Base-by-base conservation (phyloP, 495 filamentous ascomycete genomes). In the Penicillium egyptiacum region DNA sequence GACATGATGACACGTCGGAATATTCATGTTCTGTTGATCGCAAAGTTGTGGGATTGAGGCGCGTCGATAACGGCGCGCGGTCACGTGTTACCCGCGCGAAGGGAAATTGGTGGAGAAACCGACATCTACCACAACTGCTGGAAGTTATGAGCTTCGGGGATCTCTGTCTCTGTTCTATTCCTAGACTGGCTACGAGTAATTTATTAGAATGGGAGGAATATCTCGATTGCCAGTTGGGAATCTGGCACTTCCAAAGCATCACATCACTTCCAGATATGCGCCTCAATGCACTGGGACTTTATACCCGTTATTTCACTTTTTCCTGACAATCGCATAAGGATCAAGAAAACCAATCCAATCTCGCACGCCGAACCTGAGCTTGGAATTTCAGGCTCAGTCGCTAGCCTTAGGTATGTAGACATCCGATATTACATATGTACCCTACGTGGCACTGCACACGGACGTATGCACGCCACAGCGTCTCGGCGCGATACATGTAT, bases 1-100 rank as follows among this genome's bases (percentile, higher is more conserved):
- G 88, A 88, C 76, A 82, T 86, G 23, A 55, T 69, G 66, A 54
- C 50, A 47, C 53, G 60, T 60, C 19, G 28, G 23, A n/a, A 39
- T 37, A 35, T 26, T 53, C 54, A 45, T 41, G 56, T 55, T 55
- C 46, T 47, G 53, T 30, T 46, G 54, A 40, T 49, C 28, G 37
- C 39, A 46, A 55, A 43, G 37, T 41, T 37, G 28, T 30, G 50
- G 43, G 17, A 20, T 50, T 22, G 31, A 50, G 45, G 26, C 56
- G 62, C 62, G 62, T 59, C 40, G 53, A 55, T 50, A 22, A 26
- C 49, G 59, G 49, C 62, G 56, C 62, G 62, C 42, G 41, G 41
- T 65, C 62, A 65, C 62, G 62, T 65, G 62, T 1, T 20, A 26
- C 4, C 4, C 28, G 8, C 31, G 33, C 1, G 17, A 28, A 30